phyloP scores from a whole-genome alignment of 305 asterid genomes.

The Fraxinus baroniana region DNA sequence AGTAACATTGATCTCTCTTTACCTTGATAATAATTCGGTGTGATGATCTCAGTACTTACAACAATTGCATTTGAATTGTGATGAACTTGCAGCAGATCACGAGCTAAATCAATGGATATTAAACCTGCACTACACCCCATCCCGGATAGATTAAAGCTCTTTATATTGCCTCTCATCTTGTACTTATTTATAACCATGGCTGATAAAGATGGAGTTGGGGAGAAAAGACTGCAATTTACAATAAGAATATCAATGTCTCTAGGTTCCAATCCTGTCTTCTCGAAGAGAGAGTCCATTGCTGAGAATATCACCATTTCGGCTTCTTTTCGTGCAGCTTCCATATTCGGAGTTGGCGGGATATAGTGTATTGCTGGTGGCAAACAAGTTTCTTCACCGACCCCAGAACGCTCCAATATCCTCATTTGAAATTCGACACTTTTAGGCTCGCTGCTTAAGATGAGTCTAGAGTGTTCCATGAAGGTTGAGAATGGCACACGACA shows the following conservation, averaged over 20 bases:
- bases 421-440: constrained; percentile 32
- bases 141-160: constrained; percentile 28
- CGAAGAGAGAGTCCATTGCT: constrained; percentile 17
- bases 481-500: constrained; percentile 27
- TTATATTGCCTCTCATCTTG: constrained; percentile 25
- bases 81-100: constrained; percentile 26
- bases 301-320: constrained; percentile 29
- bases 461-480: constrained; percentile 29
- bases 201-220: constrained; percentile 24
- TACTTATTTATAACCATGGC: constrained; percentile 28
- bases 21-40: constrained; percentile 32
- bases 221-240: constrained; percentile 29
- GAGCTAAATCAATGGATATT: constrained; percentile 31
- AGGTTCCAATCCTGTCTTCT: constrained; percentile 22
- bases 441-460: constrained; percentile 15
- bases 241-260: constrained; percentile 28
- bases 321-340: constrained; percentile 23
- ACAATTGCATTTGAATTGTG: constrained; percentile 20
- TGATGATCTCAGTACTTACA: constrained; percentile 33
- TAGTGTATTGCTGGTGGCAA: constrained; percentile 26
- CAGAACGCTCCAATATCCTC: constrained; percentile 33
- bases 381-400: constrained; percentile 33
- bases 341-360: constrained; percentile 20
- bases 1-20: constrained; percentile 32
- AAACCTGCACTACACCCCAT: constrained; percentile 36